A percentile compares a stretch with the other conserved stretches of the same genome.
phyloP scores from a whole-genome alignment of 2,329 filamentous ascomycete genomes.

The Verticillium dahliae region DNA sequence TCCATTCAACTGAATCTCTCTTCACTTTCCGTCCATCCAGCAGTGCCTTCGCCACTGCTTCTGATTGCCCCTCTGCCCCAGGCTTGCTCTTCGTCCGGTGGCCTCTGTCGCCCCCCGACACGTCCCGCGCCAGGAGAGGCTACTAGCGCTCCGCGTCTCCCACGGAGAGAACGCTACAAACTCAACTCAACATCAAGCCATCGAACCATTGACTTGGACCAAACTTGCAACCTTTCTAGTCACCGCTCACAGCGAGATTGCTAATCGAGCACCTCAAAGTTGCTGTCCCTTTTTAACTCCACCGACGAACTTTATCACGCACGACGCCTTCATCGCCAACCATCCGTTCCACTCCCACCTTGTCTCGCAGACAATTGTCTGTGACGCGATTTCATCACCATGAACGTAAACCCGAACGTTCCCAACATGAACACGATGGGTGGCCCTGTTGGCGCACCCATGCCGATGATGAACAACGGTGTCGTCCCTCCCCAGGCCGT shows the following conservation, averaged over 20 bases:
- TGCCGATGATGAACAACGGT: slow-evolving; percentile 63
- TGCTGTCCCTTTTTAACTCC: neutral
- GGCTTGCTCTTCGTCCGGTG: slow-evolving; percentile 1
- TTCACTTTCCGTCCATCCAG: neutral
- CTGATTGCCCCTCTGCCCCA: neutral
- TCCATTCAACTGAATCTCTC: neutral
- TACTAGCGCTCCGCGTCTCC: slow-evolving; percentile 11
- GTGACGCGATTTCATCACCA: slow-evolving; percentile 20
- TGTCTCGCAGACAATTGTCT: slow-evolving; percentile 30
- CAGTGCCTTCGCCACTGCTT: slow-evolving; percentile 1
- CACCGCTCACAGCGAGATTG: neutral
- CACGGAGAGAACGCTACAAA: slow-evolving; percentile 17
- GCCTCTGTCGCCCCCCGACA: neutral
- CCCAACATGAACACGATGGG: slow-evolving; percentile 64
- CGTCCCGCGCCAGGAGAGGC: slow-evolving; percentile 3
- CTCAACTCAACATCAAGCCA: slow-evolving; percentile 15
- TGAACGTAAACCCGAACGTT: slow-evolving; percentile 54
- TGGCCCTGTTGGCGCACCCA: slow-evolving; percentile 56
- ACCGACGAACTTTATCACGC: neutral
- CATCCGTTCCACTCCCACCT: slow-evolving; percentile 13
- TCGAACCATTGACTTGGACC: slow-evolving; percentile 12
- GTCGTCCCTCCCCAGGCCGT: slow-evolving; percentile 23
- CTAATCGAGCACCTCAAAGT: neutral
- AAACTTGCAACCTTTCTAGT: slow-evolving; percentile 4
- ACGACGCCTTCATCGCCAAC: slow-evolving; percentile 2